Evolutionary conservation across 148 eudicot genomes (phyloP).

Genomic region (Silene uniflora): DNA sequence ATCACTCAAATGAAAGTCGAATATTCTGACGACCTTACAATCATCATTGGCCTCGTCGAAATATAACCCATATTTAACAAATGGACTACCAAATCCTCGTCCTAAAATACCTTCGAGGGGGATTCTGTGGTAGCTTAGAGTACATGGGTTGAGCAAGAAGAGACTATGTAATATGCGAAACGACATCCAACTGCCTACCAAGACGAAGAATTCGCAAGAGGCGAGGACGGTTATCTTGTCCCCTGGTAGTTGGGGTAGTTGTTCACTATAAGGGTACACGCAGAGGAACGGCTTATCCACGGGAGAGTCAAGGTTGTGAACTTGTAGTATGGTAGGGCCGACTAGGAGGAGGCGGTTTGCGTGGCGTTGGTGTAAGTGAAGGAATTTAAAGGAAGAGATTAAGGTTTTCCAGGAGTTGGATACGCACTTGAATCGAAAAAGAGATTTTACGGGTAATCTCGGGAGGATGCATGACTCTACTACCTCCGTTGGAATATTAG

Average conservation of each 20-base stretch:
- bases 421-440: no score
- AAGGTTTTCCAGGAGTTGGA: no score
- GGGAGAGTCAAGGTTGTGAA: no score
- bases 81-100: neutral
- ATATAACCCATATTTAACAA: neutral
- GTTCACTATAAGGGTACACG: neutral
- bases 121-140: neutral
- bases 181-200: neutral
- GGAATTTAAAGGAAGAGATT: no score
- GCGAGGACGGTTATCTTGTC: neutral
- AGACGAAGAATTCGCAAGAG: neutral
- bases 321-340: no score
- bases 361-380: no score
- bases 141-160: neutral
- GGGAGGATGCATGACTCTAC: no score
- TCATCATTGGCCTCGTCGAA: neutral
- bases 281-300: no score
- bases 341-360: no score
- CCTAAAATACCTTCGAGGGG: neutral
- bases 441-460: no score
- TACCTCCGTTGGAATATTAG: no score
- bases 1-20: neutral
- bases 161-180: neutral
- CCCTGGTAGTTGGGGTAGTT: neutral
- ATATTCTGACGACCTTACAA: neutral